Conservation (phyloP, 1,139 yeast species). For the Lizanozyma gosingica region DNA sequence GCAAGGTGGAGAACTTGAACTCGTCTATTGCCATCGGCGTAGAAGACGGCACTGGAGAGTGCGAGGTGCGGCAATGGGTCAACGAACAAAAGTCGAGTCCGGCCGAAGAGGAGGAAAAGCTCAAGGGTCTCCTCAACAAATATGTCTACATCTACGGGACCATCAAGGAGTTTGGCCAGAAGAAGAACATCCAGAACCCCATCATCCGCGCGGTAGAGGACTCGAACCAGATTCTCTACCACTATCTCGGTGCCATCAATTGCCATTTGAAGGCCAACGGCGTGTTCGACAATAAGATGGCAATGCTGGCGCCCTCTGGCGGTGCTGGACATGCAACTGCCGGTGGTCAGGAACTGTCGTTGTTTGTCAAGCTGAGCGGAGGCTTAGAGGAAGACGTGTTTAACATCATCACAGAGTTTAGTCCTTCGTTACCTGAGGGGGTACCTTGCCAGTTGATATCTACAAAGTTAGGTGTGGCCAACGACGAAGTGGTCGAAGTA, state of each 20-base stretch:
- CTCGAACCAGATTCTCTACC: conserved; percentile 70
- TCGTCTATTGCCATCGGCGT: conserved; percentile 44
- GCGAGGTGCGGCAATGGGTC: conserved; percentile 65
- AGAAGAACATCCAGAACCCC: conserved; percentile 58
- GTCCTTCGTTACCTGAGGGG: conserved; percentile 47
- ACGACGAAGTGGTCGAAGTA: conserved; percentile 27
- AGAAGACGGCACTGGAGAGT: conserved; percentile 81
- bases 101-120: conserved; percentile 23
- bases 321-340: neutral
- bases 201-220: conserved; percentile 54
- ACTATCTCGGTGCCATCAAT: conserved; percentile 63
- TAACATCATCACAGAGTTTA: neutral
- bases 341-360: neutral
- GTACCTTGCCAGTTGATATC: conserved; percentile 57
- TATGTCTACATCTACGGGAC: conserved; percentile 71
- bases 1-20: conserved; percentile 48
- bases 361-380: neutral
- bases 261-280: conserved; percentile 51
- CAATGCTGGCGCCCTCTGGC: too few species aligned
- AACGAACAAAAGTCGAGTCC: conserved; percentile 35
- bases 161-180: conserved; percentile 60
- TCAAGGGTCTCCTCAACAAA: conserved; percentile 15
- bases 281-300: conserved; percentile 9
- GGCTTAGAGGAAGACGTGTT: conserved; percentile 4
- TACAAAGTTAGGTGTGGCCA: conserved; percentile 43